A percentile compares a stretch with the other conserved stretches of the same genome.
Evolutionary conservation across 148 eudicot genomes (phyloP).

Genomic region (Rhododendron griersonianum): DNA sequence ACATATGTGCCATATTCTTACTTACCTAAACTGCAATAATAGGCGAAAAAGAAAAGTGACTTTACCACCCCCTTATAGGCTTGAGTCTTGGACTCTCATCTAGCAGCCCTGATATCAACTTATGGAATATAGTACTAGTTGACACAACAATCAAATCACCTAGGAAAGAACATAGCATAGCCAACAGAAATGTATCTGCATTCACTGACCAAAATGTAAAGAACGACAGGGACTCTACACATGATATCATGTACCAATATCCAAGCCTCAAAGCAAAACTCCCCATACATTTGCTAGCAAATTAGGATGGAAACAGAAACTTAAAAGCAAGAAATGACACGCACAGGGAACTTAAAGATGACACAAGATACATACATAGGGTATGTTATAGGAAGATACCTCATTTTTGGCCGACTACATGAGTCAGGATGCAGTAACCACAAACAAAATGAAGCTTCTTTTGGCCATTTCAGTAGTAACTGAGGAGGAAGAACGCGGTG

Average conservation of each 20-base stretch:
- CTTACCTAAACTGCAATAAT: neutral
- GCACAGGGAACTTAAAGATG: neutral
- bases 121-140: neutral
- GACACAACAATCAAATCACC: neutral
- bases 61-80: neutral
- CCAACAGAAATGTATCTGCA: neutral
- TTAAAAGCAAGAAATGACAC: neutral
- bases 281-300: neutral
- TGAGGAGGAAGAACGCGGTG: slow-evolving; percentile 98
- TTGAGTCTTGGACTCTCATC: neutral
- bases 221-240: neutral
- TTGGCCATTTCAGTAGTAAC: slow-evolving; percentile 85
- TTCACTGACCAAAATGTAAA: neutral
- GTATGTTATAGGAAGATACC: slow-evolving; percentile 32
- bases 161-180: neutral
- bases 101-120: neutral
- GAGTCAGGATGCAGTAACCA: slow-evolving; percentile 98
- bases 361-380: neutral
- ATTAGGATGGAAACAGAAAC: neutral
- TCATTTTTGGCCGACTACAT: slow-evolving; percentile 71
- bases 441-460: slow-evolving; percentile 96
- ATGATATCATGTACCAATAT: neutral
- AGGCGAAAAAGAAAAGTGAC: neutral
- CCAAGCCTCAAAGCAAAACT: neutral
- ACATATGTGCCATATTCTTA: neutral